Percentiles rank a stretch among this genome's conserved stretches.
Conservation (phyloP, 768 basidiomycete genomes). For the Amanita pseudoporphyria region DNA sequence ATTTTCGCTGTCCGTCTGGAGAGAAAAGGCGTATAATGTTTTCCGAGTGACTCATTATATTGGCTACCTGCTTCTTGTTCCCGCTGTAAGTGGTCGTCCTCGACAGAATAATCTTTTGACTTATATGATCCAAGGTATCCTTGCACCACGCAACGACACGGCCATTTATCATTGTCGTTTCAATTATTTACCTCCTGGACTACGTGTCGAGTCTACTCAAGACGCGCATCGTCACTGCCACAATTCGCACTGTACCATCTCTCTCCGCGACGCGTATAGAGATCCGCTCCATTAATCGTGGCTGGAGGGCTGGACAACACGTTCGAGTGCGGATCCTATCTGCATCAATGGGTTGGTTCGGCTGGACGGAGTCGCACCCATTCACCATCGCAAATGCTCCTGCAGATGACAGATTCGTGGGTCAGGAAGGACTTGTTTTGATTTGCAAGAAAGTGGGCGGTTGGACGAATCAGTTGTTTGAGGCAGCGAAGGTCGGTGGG, state of each 20-base stretch:
- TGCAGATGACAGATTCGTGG: conserved; percentile 17
- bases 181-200: conserved; percentile 48
- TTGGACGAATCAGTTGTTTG: conserved; percentile 54
- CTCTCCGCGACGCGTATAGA: conserved; percentile 55
- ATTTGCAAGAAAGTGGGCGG: conserved; percentile 56
- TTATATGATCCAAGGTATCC: conserved; percentile 21
- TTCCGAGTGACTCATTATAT: conserved; percentile 56
- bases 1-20: conserved; percentile 47
- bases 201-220: conserved; percentile 49
- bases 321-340: conserved; percentile 62
- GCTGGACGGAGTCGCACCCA: conserved; percentile 62
- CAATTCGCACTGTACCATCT: conserved; percentile 49
- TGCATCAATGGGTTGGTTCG: conserved; percentile 37
- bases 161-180: conserved; percentile 45
- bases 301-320: conserved; percentile 86
- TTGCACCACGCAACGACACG: conserved; percentile 41
- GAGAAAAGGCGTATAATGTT: conserved; percentile 52
- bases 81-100: conserved; percentile 39
- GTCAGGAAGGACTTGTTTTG: conserved; percentile 53
- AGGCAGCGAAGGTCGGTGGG: conserved; percentile 30
- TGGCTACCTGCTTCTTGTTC: conserved; percentile 41
- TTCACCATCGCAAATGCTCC: conserved; percentile 64
- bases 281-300: conserved; percentile 48
- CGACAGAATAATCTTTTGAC: conserved; percentile 3
- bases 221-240: conserved; percentile 51